phyloP scores from a whole-genome alignment of 169 alveolate genomes.

The Eimeria zaria region DNA sequence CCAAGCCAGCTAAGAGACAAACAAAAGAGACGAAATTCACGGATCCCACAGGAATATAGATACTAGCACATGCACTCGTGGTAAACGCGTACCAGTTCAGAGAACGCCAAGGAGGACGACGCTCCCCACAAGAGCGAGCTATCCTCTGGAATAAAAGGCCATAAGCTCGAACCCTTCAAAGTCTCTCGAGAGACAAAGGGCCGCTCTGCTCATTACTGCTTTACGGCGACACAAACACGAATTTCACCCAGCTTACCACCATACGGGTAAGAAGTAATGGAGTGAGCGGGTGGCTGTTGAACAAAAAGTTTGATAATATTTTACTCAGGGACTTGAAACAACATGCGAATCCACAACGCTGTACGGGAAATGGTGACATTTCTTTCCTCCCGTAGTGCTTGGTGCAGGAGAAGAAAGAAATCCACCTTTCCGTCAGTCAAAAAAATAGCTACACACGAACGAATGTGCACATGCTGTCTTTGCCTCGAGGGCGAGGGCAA shows the following conservation, averaged over 20 bases:
- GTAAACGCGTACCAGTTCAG: constrained; percentile 5
- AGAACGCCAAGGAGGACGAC: background rate
- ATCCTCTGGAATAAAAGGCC: constrained; percentile 27
- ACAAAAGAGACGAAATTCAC: background rate
- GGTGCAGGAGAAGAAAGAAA: background rate
- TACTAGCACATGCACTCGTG: constrained; percentile 26
- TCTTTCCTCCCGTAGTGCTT: background rate
- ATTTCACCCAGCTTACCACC: constrained; percentile 36
- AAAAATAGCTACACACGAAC: background rate
- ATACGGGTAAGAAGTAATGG: constrained; percentile 9
- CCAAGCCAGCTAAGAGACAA: constrained; percentile 44
- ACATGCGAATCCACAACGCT: background rate
- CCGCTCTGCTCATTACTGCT: constrained; percentile 3
- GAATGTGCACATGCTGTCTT: constrained; percentile 20
- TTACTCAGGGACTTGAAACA: constrained; percentile 28
- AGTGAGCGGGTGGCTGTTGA: constrained; percentile 16
- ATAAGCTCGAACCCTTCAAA: constrained; percentile 7
- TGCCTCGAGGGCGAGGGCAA: constrained; percentile 72
- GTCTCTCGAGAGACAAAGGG: constrained; percentile 5
- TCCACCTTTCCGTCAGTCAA: constrained; percentile 13
- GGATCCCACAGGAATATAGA: background rate
- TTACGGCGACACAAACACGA: constrained; percentile 9
- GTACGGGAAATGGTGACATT: background rate
- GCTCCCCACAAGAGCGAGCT: background rate
- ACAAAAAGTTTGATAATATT: background rate